Conservation (phyloP, 2,329 filamentous ascomycete genomes). For the Nemania diffusa region DNA sequence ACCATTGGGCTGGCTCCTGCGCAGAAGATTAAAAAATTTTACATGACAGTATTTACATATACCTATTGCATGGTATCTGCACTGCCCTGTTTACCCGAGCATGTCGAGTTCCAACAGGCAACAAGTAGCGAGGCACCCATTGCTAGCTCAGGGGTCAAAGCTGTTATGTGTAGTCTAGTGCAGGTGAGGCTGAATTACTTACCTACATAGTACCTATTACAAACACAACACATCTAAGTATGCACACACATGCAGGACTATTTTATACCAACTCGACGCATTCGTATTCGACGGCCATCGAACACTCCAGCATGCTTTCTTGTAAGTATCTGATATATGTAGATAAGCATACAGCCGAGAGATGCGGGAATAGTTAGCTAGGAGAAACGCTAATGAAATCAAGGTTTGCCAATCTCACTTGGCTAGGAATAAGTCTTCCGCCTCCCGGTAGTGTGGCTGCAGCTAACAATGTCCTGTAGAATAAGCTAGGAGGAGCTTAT, state of each 20-base stretch:
- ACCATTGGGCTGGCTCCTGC: not conserved
- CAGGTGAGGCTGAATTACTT: too few species aligned
- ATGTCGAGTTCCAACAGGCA: not conserved
- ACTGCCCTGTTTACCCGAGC: too few species aligned
- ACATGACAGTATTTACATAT: too few species aligned
- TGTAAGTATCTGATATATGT: not conserved
- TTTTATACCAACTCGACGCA: not conserved
- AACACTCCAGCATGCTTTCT: not conserved
- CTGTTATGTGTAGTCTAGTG: too few species aligned
- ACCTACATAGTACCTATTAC: too few species aligned
- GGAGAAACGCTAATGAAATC: not conserved
- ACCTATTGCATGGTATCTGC: too few species aligned
- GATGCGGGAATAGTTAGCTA: not conserved
- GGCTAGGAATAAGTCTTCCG: not conserved
- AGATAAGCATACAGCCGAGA: not conserved
- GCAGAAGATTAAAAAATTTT: not conserved
- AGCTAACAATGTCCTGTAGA: not conserved
- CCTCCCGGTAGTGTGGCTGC: not conserved
- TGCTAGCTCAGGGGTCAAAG: not conserved
- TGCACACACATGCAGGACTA: not conserved
- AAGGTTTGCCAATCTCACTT: not conserved
- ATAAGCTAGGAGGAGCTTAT: constrained; percentile 12
- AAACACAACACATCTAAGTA: not conserved
- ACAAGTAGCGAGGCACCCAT: not conserved
- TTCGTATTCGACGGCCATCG: not conserved